Conservation (phyloP, 441 rosid genomes). For the Biscutella laevigata region DNA sequence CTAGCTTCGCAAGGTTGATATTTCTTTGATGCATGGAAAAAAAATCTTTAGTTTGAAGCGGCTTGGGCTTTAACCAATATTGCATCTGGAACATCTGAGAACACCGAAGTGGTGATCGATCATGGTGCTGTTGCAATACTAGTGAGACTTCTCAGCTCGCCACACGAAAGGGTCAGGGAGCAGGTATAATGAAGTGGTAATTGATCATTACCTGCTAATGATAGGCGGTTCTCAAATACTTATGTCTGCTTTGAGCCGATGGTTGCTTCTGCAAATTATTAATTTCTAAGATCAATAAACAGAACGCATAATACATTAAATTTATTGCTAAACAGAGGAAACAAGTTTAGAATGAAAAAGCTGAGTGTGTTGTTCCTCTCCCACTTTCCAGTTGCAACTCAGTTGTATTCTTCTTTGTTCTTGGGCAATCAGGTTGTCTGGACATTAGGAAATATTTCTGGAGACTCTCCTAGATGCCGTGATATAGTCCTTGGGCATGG, state of each 20-base stretch:
- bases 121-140: conserved; percentile 51
- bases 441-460: conserved; percentile 58
- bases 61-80: conserved; percentile 62
- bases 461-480: conserved; percentile 59
- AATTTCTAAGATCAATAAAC: neutral
- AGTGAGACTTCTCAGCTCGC: conserved; percentile 45
- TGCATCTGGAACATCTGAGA: conserved; percentile 57
- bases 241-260: neutral
- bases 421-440: conserved; percentile 40
- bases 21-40: neutral
- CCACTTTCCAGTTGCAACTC: neutral
- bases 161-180: conserved; percentile 40
- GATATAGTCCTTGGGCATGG: conserved; percentile 53
- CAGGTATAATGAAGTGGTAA: conserved; percentile 33
- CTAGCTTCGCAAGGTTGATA: conserved; percentile 1
- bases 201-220: conserved; percentile 1
- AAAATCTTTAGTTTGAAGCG: conserved; percentile 39
- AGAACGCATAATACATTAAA: neutral
- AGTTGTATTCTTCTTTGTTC: neutral
- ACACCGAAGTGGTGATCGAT: conserved; percentile 49
- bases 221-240: neutral
- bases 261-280: conserved; percentile 4
- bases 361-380: neutral
- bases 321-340: neutral
- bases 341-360: neutral